Base-by-base conservation (phyloP, 352 stramenopile genomes). In the Globisporangium solare region DNA sequence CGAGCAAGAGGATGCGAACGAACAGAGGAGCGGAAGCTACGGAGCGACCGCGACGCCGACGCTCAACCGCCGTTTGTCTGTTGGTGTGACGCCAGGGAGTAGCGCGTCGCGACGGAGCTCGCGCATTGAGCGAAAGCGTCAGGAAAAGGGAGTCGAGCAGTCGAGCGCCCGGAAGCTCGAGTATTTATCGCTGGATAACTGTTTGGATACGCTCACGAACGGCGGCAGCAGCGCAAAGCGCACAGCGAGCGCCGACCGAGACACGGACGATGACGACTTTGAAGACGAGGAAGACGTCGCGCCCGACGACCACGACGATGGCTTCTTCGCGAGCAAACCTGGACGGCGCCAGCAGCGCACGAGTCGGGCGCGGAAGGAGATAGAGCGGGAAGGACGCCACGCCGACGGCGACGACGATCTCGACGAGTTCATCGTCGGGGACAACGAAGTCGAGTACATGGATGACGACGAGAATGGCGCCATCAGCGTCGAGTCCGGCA, bases 361-460 rank as follows among this genome's bases (percentile, higher is more conserved):
- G 12, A 43, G 68, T 2, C 53, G 65, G 7, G 2, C 17, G 31
- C 41, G 43, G 12, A 43, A n/a, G 39, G 51, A 72, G 21, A 59
- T 60, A 5, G 61, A 74, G 24, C 58, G 43, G 32, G 71, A 79
- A 53, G 68, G 67, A 53, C 57, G 74, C 3, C 69, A 81, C 37
- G 76, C 70, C 1, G 74, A 88, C 54, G 72, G 66, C 17, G 79
- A 70, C 54, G 78, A 91, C 4, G 79, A 93, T 51, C 54, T 91
- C 51, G 83, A 92, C 32, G 80, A 88, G 46, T 94, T 94, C 55
- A 87, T 95, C 47, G 79, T 79, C 17, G 70, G 51, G 3, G 85
- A 95, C 61, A 72, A 91, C 60, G 76, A 93, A 40, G 68, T 95
- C 47, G 83, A 93, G 66, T 95, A 90, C 66, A 94, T 95, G 85